Evolutionary conservation across 1,284 basidiomycete genomes (phyloP).

Genomic region (Ceraceosorus guamensis): DNA sequence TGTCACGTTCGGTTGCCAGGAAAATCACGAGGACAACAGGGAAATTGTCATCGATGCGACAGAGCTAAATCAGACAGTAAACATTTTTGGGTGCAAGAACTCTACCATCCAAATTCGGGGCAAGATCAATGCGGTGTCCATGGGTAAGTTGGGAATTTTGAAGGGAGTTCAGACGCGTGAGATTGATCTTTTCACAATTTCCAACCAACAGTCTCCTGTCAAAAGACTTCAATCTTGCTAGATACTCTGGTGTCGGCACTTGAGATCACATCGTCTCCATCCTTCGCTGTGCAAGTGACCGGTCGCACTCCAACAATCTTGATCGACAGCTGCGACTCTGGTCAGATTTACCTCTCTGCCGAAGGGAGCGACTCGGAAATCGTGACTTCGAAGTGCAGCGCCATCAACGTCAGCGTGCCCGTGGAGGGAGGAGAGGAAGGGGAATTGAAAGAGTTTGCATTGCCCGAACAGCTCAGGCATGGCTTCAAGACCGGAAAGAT

Average conservation of each 20-base stretch:
- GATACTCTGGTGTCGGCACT: constrained; percentile 85
- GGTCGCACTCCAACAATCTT: constrained; percentile 85
- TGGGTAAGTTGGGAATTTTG: constrained; percentile 57
- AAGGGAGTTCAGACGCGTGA: constrained; percentile 1
- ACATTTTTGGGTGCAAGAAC: constrained; percentile 85
- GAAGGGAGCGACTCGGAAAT: constrained; percentile 74
- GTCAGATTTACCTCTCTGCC: constrained; percentile 87
- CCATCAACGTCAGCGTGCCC: constrained; percentile 85
- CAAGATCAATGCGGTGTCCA: constrained; percentile 88
- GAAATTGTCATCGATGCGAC: constrained; percentile 68
- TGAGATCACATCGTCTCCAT: constrained; percentile 80
- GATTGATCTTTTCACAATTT: neutral
- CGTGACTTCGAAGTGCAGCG: constrained; percentile 87
- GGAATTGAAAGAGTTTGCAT: constrained; percentile 77
- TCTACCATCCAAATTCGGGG: constrained; percentile 79
- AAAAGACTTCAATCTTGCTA: constrained; percentile 78
- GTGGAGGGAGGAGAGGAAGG: constrained; percentile 82
- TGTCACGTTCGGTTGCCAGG: constrained; percentile 54
- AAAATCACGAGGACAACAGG: constrained; percentile 81
- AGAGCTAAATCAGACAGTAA: constrained; percentile 76
- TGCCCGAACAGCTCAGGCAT: constrained; percentile 94
- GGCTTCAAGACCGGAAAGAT: constrained; percentile 57
- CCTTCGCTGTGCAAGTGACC: constrained; percentile 86
- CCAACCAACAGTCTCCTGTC: constrained; percentile 66
- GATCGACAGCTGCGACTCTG: constrained; percentile 88